Percentiles rank a stretch among this genome's conserved stretches.
These are phyloP conservation scores for Spizellomyces sp. DNA, from an alignment of 192 early-diverging fungal species.

Conservation along the genomic window DNA sequence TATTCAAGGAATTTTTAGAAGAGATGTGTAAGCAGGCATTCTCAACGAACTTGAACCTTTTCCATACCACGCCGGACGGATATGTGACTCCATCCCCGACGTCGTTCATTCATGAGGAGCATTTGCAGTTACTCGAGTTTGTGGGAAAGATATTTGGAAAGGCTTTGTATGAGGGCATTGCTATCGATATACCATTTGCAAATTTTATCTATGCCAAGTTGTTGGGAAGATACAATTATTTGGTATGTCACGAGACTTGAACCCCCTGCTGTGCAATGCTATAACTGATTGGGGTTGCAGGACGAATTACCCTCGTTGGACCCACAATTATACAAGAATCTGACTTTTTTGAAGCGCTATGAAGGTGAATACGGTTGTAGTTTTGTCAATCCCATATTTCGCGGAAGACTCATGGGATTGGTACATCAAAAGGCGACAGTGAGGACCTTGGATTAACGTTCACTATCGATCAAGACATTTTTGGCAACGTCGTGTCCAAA, in stretches of 20 bases:
- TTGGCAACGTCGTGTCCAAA: constrained; percentile 37
- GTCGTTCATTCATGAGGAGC: constrained; percentile 41
- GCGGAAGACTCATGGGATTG: background rate
- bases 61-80: constrained; percentile 45
- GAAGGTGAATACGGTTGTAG: constrained; percentile 19
- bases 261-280: background rate
- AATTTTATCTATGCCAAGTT: constrained; percentile 52
- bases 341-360: constrained; percentile 51
- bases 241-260: constrained; percentile 17
- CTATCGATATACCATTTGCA: constrained; percentile 56
- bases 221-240: constrained; percentile 36
- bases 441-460: constrained; percentile 47
- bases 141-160: constrained; percentile 47
- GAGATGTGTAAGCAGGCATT: constrained; percentile 24
- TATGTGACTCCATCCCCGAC: constrained; percentile 38
- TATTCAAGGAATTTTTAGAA: no score
- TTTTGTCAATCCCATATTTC: background rate
- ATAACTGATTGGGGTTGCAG: no score
- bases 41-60: constrained; percentile 39
- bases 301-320: no score
- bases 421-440: constrained; percentile 21
- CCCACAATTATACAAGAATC: constrained; percentile 39
- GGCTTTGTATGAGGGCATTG: constrained; percentile 54
- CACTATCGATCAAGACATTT: constrained; percentile 45
- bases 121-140: constrained; percentile 49